Evolutionary conservation across 1,284 basidiomycete genomes (phyloP).

Genomic region (Singerocomus inundabilis): DNA sequence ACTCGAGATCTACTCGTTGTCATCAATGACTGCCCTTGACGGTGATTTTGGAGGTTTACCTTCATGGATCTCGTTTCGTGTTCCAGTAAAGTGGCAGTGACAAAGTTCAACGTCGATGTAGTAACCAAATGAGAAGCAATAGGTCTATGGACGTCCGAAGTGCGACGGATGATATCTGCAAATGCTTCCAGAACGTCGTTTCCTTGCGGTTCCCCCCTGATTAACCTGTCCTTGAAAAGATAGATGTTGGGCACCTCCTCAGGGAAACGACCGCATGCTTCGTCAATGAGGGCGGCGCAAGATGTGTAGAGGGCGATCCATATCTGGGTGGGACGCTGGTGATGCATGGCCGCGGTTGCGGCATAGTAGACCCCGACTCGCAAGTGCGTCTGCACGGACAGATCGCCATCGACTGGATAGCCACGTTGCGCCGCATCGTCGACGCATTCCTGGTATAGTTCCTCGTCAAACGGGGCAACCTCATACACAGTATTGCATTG

Average conservation of each 20-base stretch:
- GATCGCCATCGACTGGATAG: constrained; percentile 4
- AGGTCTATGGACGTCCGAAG: constrained; percentile 10
- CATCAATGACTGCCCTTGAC: neutral
- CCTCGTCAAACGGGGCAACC: constrained; percentile 3
- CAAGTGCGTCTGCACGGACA: neutral
- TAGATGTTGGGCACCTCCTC: constrained; percentile 19
- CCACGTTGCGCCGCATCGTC: constrained; percentile 8
- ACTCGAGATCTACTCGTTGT: constrained; percentile 6
- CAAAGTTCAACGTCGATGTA: constrained; percentile 26
- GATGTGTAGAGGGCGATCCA: constrained; percentile 30
- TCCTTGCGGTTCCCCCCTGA: constrained; percentile 16
- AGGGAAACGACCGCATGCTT: constrained; percentile 13
- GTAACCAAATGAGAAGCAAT: constrained; percentile 24
- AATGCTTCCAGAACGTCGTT: constrained; percentile 26
- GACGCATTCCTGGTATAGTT: constrained; percentile 7
- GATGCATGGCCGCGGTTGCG: neutral
- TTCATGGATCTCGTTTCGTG: constrained; percentile 25
- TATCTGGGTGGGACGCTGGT: constrained; percentile 2
- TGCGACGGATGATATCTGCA: constrained; percentile 25
- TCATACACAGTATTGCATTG: neutral
- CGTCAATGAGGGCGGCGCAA: constrained; percentile 28
- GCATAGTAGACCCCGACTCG: constrained; percentile 6
- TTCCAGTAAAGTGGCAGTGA: constrained; percentile 32
- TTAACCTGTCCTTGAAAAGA: constrained; percentile 27
- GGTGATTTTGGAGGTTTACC: neutral